Percentiles rank a stretch among this genome's conserved stretches.
Conservation (phyloP, 257 asterid species). For the Lavandula angustifolia region DNA sequence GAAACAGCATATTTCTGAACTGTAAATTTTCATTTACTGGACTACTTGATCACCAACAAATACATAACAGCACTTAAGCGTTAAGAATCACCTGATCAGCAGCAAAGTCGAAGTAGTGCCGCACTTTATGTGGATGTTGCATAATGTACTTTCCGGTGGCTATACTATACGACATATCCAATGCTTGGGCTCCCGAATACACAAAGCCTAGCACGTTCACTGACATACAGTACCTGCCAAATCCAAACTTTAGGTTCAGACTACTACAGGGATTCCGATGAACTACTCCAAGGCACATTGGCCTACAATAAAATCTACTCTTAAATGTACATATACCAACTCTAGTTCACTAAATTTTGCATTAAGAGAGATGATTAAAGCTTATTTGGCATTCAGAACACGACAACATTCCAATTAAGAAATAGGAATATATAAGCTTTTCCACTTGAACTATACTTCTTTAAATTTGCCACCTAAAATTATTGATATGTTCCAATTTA, state of each 20-base stretch:
- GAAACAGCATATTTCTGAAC: background rate
- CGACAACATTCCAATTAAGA: background rate
- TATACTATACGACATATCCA: conserved; percentile 48
- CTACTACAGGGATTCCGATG: conserved; percentile 3
- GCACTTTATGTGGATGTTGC: conserved; percentile 44
- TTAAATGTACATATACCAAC: background rate
- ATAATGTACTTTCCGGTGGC: conserved; percentile 50
- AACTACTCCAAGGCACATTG: background rate
- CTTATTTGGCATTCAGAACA: too few species aligned
- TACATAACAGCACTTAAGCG: conserved; percentile 7
- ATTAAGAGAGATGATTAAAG: background rate
- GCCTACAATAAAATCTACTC: background rate
- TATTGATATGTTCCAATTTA: background rate
- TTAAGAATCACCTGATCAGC: conserved; percentile 71
- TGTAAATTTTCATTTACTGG: conserved; percentile 1
- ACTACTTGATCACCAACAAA: conserved; percentile 20
- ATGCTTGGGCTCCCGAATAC: conserved; percentile 73
- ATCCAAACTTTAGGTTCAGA: conserved; percentile 30
- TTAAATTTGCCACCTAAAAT: background rate
- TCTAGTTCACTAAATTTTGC: background rate
- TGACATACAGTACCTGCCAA: conserved; percentile 68
- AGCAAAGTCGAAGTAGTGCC: conserved; percentile 63
- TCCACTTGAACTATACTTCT: background rate
- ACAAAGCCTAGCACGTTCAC: conserved; percentile 69
- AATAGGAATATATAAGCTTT: background rate